Conservation (phyloP, 208 protist genomes). For the Blastocrithidia nonstop region DNA sequence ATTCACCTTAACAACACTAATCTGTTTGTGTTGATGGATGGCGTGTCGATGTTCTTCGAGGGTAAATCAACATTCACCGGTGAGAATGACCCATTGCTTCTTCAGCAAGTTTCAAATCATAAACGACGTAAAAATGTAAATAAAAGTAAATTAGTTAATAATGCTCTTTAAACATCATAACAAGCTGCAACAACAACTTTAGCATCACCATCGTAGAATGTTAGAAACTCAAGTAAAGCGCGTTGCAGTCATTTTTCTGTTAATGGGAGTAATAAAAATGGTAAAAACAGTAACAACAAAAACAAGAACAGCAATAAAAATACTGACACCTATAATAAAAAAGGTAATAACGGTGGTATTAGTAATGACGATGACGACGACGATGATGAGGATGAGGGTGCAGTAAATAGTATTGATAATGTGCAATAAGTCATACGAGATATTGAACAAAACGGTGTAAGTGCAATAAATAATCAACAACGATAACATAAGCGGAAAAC, state of each 20-base stretch:
- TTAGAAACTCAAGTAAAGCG: background rate
- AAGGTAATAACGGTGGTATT: too few relatives aligned
- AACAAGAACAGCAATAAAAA: too few relatives aligned
- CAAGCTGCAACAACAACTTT: background rate
- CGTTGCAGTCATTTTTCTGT: background rate
- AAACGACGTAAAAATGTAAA: background rate
- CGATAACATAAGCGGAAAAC: too few relatives aligned
- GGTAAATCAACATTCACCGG: constrained; percentile 58
- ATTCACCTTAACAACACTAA: constrained; percentile 84
- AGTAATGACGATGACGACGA: too few relatives aligned
- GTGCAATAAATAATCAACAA: too few relatives aligned
- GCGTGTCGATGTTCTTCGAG: constrained; percentile 78
- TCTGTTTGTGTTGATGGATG: constrained; percentile 76
- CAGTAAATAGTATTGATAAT: constrained; percentile 29
- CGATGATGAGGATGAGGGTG: too few relatives aligned
- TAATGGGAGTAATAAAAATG: constrained; percentile 1
- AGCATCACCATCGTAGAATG: too few relatives aligned
- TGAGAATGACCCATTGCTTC: constrained; percentile 20
- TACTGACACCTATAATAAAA: too few relatives aligned
- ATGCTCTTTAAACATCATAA: too few relatives aligned
- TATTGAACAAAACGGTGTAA: constrained; percentile 35
- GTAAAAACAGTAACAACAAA: too few relatives aligned
- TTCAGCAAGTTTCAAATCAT: constrained; percentile 2
- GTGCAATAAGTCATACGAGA: constrained; percentile 64
- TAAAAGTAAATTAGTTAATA: too few relatives aligned